Conservation (phyloP, 2,329 filamentous ascomycete genomes). For the Alternaria incomplexa region DNA sequence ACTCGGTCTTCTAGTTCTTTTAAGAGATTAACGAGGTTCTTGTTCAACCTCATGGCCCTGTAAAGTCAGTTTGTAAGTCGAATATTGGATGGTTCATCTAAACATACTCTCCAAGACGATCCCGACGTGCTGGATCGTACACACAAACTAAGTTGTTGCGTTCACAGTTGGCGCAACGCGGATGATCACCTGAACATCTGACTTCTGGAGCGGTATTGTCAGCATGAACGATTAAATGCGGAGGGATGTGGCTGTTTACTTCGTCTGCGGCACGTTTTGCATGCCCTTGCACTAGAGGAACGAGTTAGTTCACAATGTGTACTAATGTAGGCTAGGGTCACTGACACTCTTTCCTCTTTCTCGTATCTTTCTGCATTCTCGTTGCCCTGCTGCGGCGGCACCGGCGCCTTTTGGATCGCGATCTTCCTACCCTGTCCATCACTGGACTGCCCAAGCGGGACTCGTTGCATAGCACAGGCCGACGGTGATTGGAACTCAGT, state of each 20-base stretch:
- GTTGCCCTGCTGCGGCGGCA: conserved; percentile 5
- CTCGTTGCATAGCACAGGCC: conserved; percentile 3
- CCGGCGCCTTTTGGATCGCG: conserved; percentile 19
- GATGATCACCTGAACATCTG: conserved; percentile 32
- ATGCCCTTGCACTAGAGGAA: conserved; percentile 22
- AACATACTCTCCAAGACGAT: conserved; percentile 31
- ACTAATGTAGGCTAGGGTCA: not conserved
- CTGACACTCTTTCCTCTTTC: conserved; percentile 29
- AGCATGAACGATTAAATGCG: not conserved
- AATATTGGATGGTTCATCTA: not conserved
- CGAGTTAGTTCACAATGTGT: not conserved
- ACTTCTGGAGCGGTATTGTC: conserved; percentile 20
- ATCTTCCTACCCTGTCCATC: conserved; percentile 17
- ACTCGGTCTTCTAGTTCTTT: conserved; percentile 23
- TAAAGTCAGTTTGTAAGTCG: not conserved
- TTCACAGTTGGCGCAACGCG: conserved; percentile 26
- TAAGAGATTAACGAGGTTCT: conserved; percentile 22
- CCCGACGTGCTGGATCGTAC: conserved; percentile 32
- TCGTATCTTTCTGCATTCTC: conserved; percentile 4
- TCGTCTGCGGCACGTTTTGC: conserved; percentile 30
- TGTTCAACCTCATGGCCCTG: conserved; percentile 31
- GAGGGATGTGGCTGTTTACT: conserved; percentile 11
- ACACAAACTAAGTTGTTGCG: conserved; percentile 17
- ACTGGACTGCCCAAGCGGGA: not conserved
- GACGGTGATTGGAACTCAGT: not conserved